Evolutionary conservation across 768 basidiomycete genomes (phyloP), one percentile per base, ranked within the genome.

Genomic region (Panaeolus papilionaceus): DNA sequence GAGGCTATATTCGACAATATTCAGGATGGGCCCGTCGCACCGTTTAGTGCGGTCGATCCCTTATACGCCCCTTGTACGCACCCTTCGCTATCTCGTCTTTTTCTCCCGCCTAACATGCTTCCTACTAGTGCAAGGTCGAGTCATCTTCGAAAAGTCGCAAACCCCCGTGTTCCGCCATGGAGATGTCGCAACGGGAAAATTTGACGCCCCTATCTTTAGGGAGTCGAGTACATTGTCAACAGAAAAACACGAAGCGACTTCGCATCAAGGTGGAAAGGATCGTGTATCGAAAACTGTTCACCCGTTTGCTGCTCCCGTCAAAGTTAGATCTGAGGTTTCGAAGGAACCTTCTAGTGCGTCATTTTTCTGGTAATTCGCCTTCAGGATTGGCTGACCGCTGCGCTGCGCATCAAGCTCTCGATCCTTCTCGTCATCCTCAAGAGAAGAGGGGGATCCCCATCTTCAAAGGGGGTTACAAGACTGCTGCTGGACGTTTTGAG

Each of bases 371-470:
- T 42, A 45, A 4, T 18, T 45, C 16, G 12, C 44, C 44, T 20
- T 45, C 18, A n/a, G 44, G 16, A 4, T 45, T 45, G 44, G 14
- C 12, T 7, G 14, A 45, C 18, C 10, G 14, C 44, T 16, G 14
- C 11, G 44, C 16, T 20, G 18, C 16, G n/a, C 8, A 26, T 28
- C 45, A 18, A 51, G 49, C 49, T 28, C 49, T 51, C 23, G 49
- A 51, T 18, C 4, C 49, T 26, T 26, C 20, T 28, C 6, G 23
- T 9, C 23, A 51, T 20, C 49, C 49, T 28, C 49, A 69, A 20
- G 72, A 70, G 62, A 64, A 38, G n/a, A 23, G 28, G 1, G 68
- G 70, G 33, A 63, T 62, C 11, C 70, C 72, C 6, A 39, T 71
- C 42, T 73, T 73, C 40, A 20, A 28, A 39, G 64, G 39, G 7